A percentile compares a stretch with the other conserved stretches of the same genome.
Evolutionary conservation across 1,284 basidiomycete genomes (phyloP).

Genomic region (Golubevia sp.): DNA sequence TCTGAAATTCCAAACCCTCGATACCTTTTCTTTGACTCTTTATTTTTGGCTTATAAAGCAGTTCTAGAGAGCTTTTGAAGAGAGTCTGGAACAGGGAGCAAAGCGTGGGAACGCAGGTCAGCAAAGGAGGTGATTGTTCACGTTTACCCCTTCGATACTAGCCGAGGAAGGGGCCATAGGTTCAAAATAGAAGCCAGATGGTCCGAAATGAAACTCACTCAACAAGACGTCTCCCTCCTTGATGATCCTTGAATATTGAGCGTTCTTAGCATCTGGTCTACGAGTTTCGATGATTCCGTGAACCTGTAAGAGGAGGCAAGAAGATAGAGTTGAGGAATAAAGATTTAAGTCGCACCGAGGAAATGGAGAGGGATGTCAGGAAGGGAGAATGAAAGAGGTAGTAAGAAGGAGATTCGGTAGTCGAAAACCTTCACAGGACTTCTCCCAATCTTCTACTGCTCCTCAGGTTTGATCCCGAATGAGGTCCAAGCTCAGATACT

Average conservation of each 20-base stretch:
- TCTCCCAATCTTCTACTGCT: too few species aligned
- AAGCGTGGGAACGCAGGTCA: too few species aligned
- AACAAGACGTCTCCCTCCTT: slow-evolving; percentile 60
- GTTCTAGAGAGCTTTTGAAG: slow-evolving; percentile 59
- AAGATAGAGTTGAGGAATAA: not conserved
- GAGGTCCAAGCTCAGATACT: too few species aligned
- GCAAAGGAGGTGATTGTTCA: too few species aligned
- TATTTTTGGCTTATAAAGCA: slow-evolving; percentile 28
- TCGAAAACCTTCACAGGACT: too few species aligned
- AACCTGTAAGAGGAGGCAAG: slow-evolving; percentile 2
- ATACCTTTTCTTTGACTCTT: slow-evolving; percentile 35
- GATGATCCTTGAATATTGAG: slow-evolving; percentile 57
- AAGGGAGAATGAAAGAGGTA: too few species aligned
- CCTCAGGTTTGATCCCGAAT: too few species aligned
- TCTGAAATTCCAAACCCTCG: too few species aligned
- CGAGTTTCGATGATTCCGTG: slow-evolving; percentile 57
- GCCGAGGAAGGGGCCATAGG: too few species aligned
- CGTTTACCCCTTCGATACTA: too few species aligned
- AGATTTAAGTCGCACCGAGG: not conserved
- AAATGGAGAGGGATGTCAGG: too few species aligned
- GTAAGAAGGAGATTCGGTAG: too few species aligned
- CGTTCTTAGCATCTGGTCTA: slow-evolving; percentile 54
- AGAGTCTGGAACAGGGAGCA: slow-evolving; percentile 29
- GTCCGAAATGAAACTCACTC: slow-evolving; percentile 25
- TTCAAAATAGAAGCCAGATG: not conserved